Evolutionary conservation across 768 basidiomycete genomes (phyloP).

Genomic region (Sistotremastrum niveocremeum): DNA sequence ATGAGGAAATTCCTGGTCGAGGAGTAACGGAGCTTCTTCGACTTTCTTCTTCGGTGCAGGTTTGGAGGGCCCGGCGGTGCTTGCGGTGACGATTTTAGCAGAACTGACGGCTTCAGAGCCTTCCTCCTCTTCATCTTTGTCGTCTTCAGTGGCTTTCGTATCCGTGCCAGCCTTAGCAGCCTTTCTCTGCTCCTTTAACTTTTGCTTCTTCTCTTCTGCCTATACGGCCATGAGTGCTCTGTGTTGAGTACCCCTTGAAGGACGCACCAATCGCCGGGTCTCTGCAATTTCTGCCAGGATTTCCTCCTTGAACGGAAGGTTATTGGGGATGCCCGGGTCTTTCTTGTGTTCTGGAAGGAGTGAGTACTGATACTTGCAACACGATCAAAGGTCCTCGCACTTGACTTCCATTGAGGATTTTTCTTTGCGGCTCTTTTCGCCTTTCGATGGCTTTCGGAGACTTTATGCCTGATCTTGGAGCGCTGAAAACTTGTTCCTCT

Average conservation of each 20-base stretch:
- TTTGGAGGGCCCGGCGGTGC: slow-evolving; percentile 10
- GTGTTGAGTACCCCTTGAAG: not conserved
- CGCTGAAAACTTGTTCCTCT: slow-evolving; percentile 62
- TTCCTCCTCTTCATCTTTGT: slow-evolving; percentile 17
- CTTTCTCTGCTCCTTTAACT: slow-evolving; percentile 52
- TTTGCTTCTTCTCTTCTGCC: slow-evolving; percentile 68
- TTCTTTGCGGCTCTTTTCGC: slow-evolving; percentile 60
- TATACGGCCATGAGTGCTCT: slow-evolving; percentile 15
- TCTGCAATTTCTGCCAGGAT: slow-evolving; percentile 84
- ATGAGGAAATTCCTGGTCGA: slow-evolving; percentile 50
- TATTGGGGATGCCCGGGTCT: slow-evolving; percentile 89
- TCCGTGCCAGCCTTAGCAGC: slow-evolving; percentile 20
- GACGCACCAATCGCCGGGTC: slow-evolving; percentile 55
- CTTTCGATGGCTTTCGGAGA: slow-evolving; percentile 67
- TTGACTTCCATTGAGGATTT: slow-evolving; percentile 78
- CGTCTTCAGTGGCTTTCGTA: slow-evolving; percentile 17
- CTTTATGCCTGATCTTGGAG: slow-evolving; percentile 60
- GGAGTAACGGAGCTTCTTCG: slow-evolving; percentile 44
- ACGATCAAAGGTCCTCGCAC: slow-evolving; percentile 30
- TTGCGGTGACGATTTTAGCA: slow-evolving; percentile 10
- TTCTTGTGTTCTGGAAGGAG: slow-evolving; percentile 50
- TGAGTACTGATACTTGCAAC: slow-evolving; percentile 1
- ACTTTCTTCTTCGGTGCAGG: slow-evolving; percentile 24
- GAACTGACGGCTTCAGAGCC: not conserved
- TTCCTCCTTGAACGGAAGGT: slow-evolving; percentile 89